Evolutionary conservation across 441 rosid genomes (phyloP).

Genomic region (Jatropha podagrica): DNA sequence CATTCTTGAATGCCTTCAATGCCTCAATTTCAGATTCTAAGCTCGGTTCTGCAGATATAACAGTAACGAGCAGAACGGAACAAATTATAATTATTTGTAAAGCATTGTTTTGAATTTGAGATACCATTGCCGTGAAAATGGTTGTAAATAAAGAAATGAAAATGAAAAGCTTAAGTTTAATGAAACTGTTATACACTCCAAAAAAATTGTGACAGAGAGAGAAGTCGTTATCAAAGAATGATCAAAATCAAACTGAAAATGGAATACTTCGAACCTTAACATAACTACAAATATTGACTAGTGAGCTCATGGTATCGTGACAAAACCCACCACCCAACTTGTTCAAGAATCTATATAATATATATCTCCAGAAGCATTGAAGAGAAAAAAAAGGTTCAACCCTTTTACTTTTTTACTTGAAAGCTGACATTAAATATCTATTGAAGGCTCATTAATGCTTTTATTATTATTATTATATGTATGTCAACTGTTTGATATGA

Average conservation of each 20-base stretch:
- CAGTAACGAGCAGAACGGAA: conserved; percentile 9
- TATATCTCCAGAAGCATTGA: too few species aligned
- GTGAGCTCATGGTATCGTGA: neutral
- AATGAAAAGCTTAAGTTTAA: neutral
- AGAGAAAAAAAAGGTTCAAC: neutral
- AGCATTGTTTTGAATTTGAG: conserved; percentile 3
- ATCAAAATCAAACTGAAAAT: neutral
- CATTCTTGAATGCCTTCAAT: conserved; percentile 54
- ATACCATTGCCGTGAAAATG: conserved; percentile 26
- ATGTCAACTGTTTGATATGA: too few species aligned
- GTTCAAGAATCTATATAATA: too few species aligned
- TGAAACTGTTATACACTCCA: neutral
- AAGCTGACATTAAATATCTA: too few species aligned
- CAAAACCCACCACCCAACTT: neutral
- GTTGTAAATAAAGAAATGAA: conserved; percentile 17
- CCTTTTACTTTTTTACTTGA: too few species aligned
- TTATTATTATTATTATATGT: too few species aligned
- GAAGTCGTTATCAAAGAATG: neutral
- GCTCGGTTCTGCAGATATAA: conserved; percentile 33
- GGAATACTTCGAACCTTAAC: neutral
- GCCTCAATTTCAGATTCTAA: conserved; percentile 52
- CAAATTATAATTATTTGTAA: conserved; percentile 19
- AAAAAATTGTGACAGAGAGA: neutral
- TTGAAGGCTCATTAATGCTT: too few species aligned
- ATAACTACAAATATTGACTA: neutral